Evolutionary conservation across 345 rosid species (phyloP).

Genomic region (Gossypium rotundifolium): DNA sequence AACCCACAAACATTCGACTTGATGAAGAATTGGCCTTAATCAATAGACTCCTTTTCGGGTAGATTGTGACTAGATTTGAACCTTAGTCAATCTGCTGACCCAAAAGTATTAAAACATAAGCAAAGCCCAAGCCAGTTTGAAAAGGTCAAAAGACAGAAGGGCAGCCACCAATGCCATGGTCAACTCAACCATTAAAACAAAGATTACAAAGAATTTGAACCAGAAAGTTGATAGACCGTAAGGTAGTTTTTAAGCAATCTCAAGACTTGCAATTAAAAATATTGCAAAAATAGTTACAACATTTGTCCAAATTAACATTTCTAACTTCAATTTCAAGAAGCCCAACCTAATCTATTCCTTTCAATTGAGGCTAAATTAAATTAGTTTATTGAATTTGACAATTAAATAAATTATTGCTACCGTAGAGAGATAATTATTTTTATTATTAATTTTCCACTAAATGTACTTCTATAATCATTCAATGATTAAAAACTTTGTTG

Average conservation of each 20-base stretch:
- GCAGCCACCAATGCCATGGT: not conserved
- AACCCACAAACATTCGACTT: too few species aligned
- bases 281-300: not conserved
- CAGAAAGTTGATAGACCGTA: not conserved
- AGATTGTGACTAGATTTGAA: not conserved
- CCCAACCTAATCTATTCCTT: slow-evolving; percentile 1
- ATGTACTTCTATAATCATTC: not conserved
- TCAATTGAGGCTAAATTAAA: slow-evolving; percentile 1
- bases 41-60: not conserved
- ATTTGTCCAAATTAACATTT: not conserved
- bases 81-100: too few species aligned
- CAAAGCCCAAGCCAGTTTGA: not conserved
- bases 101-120: too few species aligned
- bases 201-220: not conserved
- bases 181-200: not conserved
- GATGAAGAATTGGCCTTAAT: too few species aligned
- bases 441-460: not conserved
- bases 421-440: not conserved
- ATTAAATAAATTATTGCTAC: not conserved
- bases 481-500: not conserved
- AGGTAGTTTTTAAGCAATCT: slow-evolving; percentile 1
- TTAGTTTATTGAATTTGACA: not conserved
- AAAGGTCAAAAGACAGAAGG: not conserved
- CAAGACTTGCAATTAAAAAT: not conserved
- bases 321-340: not conserved